Percentiles rank a stretch among this genome's conserved stretches.
These are phyloP conservation scores for Petunia secreta DNA, from an alignment of 257 asterid species.

Conservation along the genomic window DNA sequence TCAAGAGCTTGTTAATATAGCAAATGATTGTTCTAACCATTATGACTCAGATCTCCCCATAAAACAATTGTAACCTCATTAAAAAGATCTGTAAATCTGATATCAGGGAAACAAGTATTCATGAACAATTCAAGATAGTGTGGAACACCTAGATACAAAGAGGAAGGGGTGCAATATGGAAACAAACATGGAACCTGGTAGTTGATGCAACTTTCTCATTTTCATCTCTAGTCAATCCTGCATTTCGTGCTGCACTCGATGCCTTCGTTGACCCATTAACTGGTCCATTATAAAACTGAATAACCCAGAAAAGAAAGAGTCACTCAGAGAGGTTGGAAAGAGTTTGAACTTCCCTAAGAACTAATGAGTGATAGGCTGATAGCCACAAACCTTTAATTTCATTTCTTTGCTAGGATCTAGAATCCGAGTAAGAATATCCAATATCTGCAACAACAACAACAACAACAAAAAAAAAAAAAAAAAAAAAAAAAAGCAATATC, in stretches of 20 bases:
- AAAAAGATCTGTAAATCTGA: not conserved
- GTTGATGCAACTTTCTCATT: slow-evolving; percentile 38
- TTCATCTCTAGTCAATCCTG: slow-evolving; percentile 33
- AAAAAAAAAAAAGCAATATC: not conserved
- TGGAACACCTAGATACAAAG: slow-evolving; percentile 2
- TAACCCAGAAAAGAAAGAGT: slow-evolving; percentile 26
- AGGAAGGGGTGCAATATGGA: not conserved
- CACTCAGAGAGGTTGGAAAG: slow-evolving; percentile 27
- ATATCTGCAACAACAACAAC: slow-evolving; percentile 50
- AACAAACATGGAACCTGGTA: slow-evolving; percentile 56
- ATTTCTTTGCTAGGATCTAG: slow-evolving; percentile 78
- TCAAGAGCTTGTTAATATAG: slow-evolving; percentile 16
- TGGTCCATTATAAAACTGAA: slow-evolving; percentile 61
- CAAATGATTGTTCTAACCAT: slow-evolving; percentile 4
- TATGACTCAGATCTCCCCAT: not conserved
- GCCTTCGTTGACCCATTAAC: slow-evolving; percentile 46
- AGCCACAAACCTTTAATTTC: slow-evolving; percentile 61
- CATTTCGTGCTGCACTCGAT: slow-evolving; percentile 33
- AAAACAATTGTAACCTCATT: slow-evolving; percentile 3
- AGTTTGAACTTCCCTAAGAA: slow-evolving; percentile 11
- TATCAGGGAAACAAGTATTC: not conserved
- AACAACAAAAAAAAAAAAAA: too few relatives aligned
- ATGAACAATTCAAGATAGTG: slow-evolving; percentile 8
- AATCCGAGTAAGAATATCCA: slow-evolving; percentile 76
- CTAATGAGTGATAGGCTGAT: slow-evolving; percentile 24